Base-by-base conservation (phyloP, 225 moss, liverwort and hornwort species). In the Straminergon stramineum region DNA sequence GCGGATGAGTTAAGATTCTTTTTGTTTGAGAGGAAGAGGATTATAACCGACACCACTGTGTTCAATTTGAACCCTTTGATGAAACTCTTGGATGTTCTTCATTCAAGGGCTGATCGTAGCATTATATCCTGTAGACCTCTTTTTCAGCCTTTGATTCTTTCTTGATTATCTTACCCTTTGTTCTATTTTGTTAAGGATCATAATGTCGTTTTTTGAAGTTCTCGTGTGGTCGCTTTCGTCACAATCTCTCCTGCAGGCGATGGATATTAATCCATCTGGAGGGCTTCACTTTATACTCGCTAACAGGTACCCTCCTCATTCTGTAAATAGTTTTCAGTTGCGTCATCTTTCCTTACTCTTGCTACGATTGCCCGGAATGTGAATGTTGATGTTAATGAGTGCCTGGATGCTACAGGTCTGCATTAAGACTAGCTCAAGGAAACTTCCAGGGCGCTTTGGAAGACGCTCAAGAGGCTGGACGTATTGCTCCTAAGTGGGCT, bases 401-500 rank as follows among this genome's bases (percentile, higher is more conserved):
- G 48, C 48, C 9, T 48, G 84, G 37, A 30, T 75, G 60, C 48
- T 85, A 26, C 89, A 94, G 95, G 84, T 94, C 95, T 68, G 93
- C 95, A 35, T 87, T 91, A 67, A 91, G 93, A 75, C 71, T 96
- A 58, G 94, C 95, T 14, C 89, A 63, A 90, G 93, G 94, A 35
- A 91, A 94, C 67, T 70, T 65, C 67, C 81, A 53, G n/a, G 93
- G 88, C 26, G 92, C 95, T 10, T 87, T 96, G 91, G 85, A 94
- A 57, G 95, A 96, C 87, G 94, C 93, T n/a, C 85, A 92, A 88
- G 92, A 90, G 83, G 94, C 94, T 61, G 79, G 67, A 41, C 71
- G 35, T 34, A 82, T 94, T 55, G 88, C 94, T 80, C 95, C 95
- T 28, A 87, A 70, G 24, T 96, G 95, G 95, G 89, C 95, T 86